phyloP scores from a whole-genome alignment of 495 filamentous ascomycete species.

The Tuber magnatum region DNA sequence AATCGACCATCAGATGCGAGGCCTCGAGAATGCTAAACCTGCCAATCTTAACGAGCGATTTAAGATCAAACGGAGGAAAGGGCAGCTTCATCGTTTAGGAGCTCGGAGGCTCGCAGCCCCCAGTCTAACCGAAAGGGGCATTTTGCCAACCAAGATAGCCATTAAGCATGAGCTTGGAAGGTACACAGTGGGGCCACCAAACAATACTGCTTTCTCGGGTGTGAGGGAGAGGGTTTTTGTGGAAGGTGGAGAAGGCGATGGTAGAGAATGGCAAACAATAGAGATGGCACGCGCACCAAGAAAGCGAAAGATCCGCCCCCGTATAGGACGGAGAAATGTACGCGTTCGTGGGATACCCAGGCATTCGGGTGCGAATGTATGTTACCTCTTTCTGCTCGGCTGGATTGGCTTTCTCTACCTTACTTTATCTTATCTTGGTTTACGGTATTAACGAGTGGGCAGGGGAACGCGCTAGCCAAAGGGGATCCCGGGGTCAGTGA shows the following conservation, averaged over 20 bases:
- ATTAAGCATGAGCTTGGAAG: neutral
- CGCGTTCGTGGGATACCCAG: neutral
- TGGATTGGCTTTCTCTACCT: neutral
- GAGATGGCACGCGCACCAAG: neutral
- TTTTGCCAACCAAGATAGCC: neutral
- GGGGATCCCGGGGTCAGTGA: neutral
- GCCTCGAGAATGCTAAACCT: neutral
- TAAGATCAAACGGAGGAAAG: neutral
- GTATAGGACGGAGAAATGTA: neutral
- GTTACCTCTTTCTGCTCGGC: neutral
- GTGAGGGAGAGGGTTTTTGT: neutral
- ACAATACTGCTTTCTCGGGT: neutral
- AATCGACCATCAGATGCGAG: neutral
- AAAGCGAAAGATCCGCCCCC: neutral
- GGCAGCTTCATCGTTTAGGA: neutral
- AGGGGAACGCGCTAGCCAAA: neutral
- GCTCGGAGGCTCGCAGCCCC: neutral
- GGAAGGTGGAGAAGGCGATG: neutral
- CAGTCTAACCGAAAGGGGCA: neutral
- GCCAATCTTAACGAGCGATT: neutral
- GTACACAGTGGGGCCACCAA: neutral
- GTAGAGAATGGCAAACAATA: neutral
- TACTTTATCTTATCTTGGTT: neutral
- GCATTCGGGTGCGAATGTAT: neutral
- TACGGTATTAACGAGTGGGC: neutral